Evolutionary conservation across 2,329 filamentous ascomycete genomes (phyloP).

Genomic region (Aspergillus costaricaensis): DNA sequence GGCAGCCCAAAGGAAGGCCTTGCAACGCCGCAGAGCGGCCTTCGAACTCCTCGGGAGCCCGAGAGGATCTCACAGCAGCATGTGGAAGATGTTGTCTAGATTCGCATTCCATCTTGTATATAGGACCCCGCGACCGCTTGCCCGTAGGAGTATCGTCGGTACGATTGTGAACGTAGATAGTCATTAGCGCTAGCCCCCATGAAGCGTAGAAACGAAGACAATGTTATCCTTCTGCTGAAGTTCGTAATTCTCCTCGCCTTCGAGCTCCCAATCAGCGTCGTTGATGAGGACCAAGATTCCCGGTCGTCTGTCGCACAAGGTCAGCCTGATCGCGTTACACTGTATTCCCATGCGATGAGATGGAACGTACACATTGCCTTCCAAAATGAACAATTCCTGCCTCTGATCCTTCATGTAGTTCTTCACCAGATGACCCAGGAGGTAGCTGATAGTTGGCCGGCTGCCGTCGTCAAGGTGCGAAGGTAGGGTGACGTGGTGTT

Average conservation of each 20-base stretch:
- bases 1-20: conserved; percentile 43
- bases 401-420: conserved; percentile 82
- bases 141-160: not conserved
- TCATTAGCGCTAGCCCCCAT: conserved; percentile 68
- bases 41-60: conserved; percentile 45
- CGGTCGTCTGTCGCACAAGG: conserved; percentile 67
- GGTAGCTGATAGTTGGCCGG: conserved; percentile 68
- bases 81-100: conserved; percentile 47
- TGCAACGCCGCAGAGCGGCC: conserved; percentile 47
- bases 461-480: conserved; percentile 59
- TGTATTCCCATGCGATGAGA: not conserved
- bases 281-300: conserved; percentile 97
- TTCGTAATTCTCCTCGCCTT: conserved; percentile 89
- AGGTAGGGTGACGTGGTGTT: conserved; percentile 71
- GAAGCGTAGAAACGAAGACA: conserved; percentile 92
- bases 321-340: conserved; percentile 9
- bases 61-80: conserved; percentile 49
- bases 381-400: conserved; percentile 85
- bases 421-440: conserved; percentile 77
- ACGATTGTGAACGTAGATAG: not conserved
- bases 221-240: conserved; percentile 82
- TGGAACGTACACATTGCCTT: conserved; percentile 76
- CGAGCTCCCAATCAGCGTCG: conserved; percentile 96
- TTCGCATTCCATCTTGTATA: conserved; percentile 11
- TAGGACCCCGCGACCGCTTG: conserved; percentile 4